These are phyloP conservation scores for Volvariella surrecta DNA, from an alignment of 1,284 basidiomycete genomes.

Conservation along the genomic window DNA sequence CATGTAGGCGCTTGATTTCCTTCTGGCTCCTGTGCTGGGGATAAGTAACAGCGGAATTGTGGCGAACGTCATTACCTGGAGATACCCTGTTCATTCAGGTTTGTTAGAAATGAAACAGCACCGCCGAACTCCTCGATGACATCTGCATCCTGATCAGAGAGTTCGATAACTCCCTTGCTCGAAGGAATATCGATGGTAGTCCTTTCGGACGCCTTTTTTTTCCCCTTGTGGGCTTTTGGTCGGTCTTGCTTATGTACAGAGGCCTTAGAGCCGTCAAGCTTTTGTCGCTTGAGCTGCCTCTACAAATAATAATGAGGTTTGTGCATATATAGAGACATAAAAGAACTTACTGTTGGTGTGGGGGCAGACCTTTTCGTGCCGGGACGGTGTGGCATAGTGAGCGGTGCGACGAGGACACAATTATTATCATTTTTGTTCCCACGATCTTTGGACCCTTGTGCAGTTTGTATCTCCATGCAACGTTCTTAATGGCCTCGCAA, in stretches of 20 bases:
- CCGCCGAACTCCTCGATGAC: conserved; percentile 52
- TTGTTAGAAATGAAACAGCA: conserved; percentile 48
- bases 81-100: conserved; percentile 63
- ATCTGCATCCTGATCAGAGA: conserved; percentile 58
- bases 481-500: conserved; percentile 19
- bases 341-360: conserved; percentile 19
- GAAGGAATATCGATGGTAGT: conserved; percentile 54
- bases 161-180: conserved; percentile 32
- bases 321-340: neutral
- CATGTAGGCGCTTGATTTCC: conserved; percentile 57
- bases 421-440: conserved; percentile 9
- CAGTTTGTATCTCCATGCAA: conserved; percentile 2
- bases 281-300: neutral
- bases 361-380: conserved; percentile 28
- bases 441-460: conserved; percentile 13
- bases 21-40: conserved; percentile 63
- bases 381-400: conserved; percentile 14
- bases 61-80: conserved; percentile 41
- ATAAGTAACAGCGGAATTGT: neutral
- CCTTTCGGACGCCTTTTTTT: conserved; percentile 49
- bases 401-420: conserved; percentile 5
- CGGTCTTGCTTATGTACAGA: neutral
- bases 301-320: neutral
- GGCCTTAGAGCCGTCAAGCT: conserved; percentile 6
- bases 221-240: conserved; percentile 25